Evolutionary conservation across 257 asterid genomes (phyloP), one percentile per base, ranked within the genome.

Genomic region (Agastache rugosa): DNA sequence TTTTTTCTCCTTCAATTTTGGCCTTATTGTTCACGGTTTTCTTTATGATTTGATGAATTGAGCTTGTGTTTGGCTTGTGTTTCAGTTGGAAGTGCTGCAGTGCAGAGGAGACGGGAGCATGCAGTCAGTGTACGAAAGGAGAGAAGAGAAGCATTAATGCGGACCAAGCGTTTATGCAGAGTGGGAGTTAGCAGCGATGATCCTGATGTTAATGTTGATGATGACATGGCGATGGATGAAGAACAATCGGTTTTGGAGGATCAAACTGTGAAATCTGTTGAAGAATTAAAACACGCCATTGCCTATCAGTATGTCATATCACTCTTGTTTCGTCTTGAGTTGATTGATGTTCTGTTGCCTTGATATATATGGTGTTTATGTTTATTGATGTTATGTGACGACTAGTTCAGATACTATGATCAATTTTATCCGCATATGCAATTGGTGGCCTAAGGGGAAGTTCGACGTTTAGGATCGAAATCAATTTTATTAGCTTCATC

Each of bases 101-200:
- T 83, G 44, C 97, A 87, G 85, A 81, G 92, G 83, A 91, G 99
- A 77, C 81, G 96, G 66, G 93, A 90, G 63, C 87, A 85, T 39
- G 99, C 93, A 2, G 90, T 92, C 44, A 75, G 81, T 9, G 89
- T 92, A 55, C 94, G 90, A 12, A 95, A 91, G 84, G 98, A 95
- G 81, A 89, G 97, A 79, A 83, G 99, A 79, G 99, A 95, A 77
- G 89, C 97, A 5, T 73, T 92, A 82, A 86, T 95, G 85, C 86
- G 98, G 64, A 80, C 96, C 1, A 95, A 95, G 79, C 96, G 99
- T 60, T 83, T 92, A 42, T 92, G 99, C 80, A 79, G 96, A 78
- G 90, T 60, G 71, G 89, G 96, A 67, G 89, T 92, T 63, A 84
- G 82, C 78, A 80, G 78, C 12, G 93, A 83, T 6, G 72, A 69